phyloP scores from a whole-genome alignment of 495 filamentous ascomycete species.

The Collariella sp. region DNA sequence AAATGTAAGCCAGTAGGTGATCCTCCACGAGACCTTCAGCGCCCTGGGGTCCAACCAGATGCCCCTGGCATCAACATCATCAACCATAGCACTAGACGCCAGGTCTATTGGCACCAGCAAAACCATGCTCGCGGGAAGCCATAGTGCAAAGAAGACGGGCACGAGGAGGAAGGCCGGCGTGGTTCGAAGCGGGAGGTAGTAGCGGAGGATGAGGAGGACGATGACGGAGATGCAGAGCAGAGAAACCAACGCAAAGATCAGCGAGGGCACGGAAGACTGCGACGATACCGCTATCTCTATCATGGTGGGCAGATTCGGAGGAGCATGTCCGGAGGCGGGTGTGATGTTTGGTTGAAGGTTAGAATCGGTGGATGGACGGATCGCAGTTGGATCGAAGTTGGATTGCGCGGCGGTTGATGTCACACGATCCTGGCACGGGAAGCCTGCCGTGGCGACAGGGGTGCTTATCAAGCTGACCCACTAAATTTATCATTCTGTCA shows the following conservation, averaged over 20 bases:
- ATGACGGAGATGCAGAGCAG: slow-evolving; percentile 63
- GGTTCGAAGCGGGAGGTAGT: slow-evolving; percentile 80
- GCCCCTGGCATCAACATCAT: slow-evolving; percentile 56
- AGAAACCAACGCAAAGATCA: slow-evolving; percentile 61
- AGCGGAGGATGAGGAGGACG: slow-evolving; percentile 74
- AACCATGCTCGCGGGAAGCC: slow-evolving; percentile 87
- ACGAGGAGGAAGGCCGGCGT: slow-evolving; percentile 87
- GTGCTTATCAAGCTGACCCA: background rate
- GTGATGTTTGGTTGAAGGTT: background rate
- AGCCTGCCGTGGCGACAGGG: background rate
- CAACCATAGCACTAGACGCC: slow-evolving; percentile 66
- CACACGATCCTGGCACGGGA: slow-evolving; percentile 3
- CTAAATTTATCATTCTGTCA: background rate
- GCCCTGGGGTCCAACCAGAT: slow-evolving; percentile 57
- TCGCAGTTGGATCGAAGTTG: background rate
- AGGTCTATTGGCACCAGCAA: slow-evolving; percentile 93
- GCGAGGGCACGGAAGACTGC: slow-evolving; percentile 23
- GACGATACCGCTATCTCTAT: slow-evolving; percentile 14
- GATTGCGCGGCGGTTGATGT: background rate
- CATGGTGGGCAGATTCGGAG: slow-evolving; percentile 13
- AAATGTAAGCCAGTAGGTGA: slow-evolving; percentile 96
- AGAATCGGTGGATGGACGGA: background rate
- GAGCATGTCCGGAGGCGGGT: slow-evolving; percentile 9
- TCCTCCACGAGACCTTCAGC: slow-evolving; percentile 78
- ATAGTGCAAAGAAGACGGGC: slow-evolving; percentile 86